Evolutionary conservation across 2,329 filamentous ascomycete species (phyloP).

Genomic region (Verticillium dahliae): DNA sequence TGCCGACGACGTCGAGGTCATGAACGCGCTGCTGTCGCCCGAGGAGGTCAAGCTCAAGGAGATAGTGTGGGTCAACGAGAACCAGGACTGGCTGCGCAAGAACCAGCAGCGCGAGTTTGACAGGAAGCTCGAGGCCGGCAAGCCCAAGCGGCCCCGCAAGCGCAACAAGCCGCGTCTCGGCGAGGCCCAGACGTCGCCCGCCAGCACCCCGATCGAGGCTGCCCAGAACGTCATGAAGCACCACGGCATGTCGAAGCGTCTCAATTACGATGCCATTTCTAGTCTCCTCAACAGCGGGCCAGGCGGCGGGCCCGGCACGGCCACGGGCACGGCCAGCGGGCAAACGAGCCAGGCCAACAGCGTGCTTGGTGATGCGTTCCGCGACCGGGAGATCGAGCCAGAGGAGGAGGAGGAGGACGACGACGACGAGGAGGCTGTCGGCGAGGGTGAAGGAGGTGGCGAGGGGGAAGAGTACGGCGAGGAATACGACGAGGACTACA

Average conservation of each 20-base stretch:
- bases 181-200: constrained; percentile 59
- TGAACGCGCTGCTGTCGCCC: constrained; percentile 67
- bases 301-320: constrained; percentile 39
- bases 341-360: constrained; percentile 26
- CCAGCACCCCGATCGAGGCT: constrained; percentile 62
- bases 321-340: constrained; percentile 34
- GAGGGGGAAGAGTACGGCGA: constrained; percentile 15
- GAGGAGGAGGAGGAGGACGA: constrained; percentile 27
- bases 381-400: constrained; percentile 25
- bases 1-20: constrained; percentile 80
- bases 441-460: constrained; percentile 18
- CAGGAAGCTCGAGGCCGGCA: constrained; percentile 55
- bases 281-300: constrained; percentile 47
- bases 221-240: constrained; percentile 62
- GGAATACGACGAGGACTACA: constrained; percentile 15
- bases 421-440: constrained; percentile 27
- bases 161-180: constrained; percentile 53
- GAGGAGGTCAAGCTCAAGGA: constrained; percentile 79
- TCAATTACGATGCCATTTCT: constrained; percentile 63
- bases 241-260: constrained; percentile 64
- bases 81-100: constrained; percentile 85
- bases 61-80: constrained; percentile 88
- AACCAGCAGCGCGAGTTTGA: constrained; percentile 80
- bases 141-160: constrained; percentile 51
- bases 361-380: constrained; percentile 24